Base-by-base conservation (phyloP, 2,329 filamentous ascomycete genomes). In the Tympanopsis confertula region DNA sequence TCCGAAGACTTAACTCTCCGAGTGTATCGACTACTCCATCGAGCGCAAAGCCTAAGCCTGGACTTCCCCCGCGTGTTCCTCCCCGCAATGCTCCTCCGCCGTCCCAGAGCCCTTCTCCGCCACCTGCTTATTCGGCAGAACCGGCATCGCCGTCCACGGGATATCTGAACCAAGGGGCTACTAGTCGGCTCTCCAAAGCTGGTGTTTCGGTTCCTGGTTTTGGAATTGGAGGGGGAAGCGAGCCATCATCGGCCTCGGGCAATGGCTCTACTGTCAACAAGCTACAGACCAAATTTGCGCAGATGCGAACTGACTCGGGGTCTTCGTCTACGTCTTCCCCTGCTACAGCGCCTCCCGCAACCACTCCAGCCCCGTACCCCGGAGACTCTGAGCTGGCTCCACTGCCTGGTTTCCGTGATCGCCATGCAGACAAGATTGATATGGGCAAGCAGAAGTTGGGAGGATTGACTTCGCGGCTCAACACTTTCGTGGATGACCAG, bases 171-270 rank as follows among this genome's bases (percentile, higher is more conserved):
- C 53, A 55, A 40, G 67, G 63, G 5, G 69, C 78, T 5, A 48
- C 74, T 26, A 65, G 62, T 29, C 66, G 77, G 38, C 57, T 85
- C 12, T 66, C 69, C 3, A 66, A 69, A 44, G 74, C 78, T 15
- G 80, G 79, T 12, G 61, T 84, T 4, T 75, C 71, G 3, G 76
- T 85, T 1, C 72, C 79, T n/a, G 74, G 68, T 0, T 64, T 84
- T 26, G 73, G 71, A 13, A 81, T 83, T 42, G 71, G 71, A 3
- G 51, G 48, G 41, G 43, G 50, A 38, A 43, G 20, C 46, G 3
- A 39, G 42, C 20, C 35, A 33, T 12, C 35, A 36, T 19, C 40
- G 43, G 14, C 40, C 20, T 36, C 41, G 50, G 13, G 49, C 51
- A 36, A 36, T 12, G 18, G 24, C 2, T 41, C 50, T 19, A 38